Conservation (phyloP, 305 asterid genomes). For the Fraxinus sp. region DNA sequence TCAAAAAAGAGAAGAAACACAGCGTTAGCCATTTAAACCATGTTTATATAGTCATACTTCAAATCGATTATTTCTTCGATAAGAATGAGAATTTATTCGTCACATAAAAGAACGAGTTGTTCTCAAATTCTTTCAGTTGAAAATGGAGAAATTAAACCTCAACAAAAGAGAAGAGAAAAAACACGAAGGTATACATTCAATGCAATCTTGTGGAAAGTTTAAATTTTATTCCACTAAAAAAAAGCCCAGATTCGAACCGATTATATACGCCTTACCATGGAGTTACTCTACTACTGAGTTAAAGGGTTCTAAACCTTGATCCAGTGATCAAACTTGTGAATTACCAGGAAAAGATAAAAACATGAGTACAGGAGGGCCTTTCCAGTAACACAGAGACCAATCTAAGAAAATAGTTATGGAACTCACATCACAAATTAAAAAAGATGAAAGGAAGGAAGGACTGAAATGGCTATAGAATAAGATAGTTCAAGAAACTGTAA, state of each 20-base stretch:
- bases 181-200: background rate
- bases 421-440: background rate
- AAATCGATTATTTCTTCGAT: background rate
- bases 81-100: background rate
- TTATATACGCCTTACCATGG: background rate
- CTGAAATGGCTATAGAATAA: background rate
- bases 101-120: background rate
- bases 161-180: background rate
- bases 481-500: constrained; percentile 2
- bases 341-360: background rate
- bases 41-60: background rate
- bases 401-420: background rate
- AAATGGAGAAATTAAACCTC: background rate
- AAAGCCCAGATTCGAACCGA: background rate
- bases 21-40: constrained; percentile 1
- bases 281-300: background rate
- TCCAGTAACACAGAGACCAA: background rate
- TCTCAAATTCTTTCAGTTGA: background rate
- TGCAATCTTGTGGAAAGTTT: background rate
- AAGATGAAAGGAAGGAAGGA: background rate
- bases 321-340: background rate
- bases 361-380: background rate
- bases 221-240: background rate
- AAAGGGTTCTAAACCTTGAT: background rate
- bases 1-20: background rate